Conservation (phyloP, 2,329 filamentous ascomycete species). For the Phyllosticta citriasiana region DNA sequence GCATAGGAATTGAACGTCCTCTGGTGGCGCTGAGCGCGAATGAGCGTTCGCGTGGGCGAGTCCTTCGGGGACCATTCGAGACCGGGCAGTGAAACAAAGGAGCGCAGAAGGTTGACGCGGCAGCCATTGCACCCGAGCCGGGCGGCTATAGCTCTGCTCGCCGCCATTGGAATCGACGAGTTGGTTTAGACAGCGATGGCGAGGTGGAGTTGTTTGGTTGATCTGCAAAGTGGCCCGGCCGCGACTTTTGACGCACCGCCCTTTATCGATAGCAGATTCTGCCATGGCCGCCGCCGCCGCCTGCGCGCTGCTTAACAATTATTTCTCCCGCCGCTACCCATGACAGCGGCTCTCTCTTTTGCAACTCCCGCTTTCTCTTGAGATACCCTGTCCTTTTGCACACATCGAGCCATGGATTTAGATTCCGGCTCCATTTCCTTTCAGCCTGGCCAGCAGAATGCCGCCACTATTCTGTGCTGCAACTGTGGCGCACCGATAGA, state of each 20-base stretch:
- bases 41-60: background rate
- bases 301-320: constrained; percentile 5
- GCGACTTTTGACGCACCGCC: background rate
- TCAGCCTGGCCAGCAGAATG: constrained; percentile 27
- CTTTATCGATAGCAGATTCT: constrained; percentile 7
- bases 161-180: constrained; percentile 15
- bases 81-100: background rate
- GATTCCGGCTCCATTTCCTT: constrained; percentile 29
- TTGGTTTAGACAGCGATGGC: background rate
- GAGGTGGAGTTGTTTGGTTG: background rate
- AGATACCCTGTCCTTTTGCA: constrained; percentile 2
- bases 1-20: constrained; percentile 1
- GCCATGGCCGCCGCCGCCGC: background rate
- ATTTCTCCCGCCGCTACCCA: background rate
- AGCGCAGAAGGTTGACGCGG: background rate
- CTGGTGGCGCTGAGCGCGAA: background rate
- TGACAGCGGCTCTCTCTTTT: background rate
- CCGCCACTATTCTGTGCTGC: constrained; percentile 82
- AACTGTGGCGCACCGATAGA: constrained; percentile 96
- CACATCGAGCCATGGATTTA: constrained; percentile 27
- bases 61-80: background rate
- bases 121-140: constrained; percentile 20
- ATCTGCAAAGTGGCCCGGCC: background rate
- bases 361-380: background rate
- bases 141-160: constrained; percentile 17